Base-by-base conservation (phyloP, 129 eudicot species). In the Chrysanthemum lavandulifolium region DNA sequence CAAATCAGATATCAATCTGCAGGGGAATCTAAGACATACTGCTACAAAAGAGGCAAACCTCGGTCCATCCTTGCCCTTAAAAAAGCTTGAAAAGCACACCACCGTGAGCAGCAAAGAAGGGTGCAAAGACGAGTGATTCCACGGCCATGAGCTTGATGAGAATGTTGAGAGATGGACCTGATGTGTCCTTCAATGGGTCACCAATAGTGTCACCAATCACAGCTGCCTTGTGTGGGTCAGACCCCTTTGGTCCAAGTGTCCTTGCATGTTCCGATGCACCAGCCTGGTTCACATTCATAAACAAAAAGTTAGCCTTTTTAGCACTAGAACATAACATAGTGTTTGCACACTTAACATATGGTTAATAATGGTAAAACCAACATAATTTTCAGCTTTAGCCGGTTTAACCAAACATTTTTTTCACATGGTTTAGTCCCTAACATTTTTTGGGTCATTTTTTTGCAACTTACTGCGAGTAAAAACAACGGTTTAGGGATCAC, bases 61-160 rank as follows among this genome's bases (percentile, higher is more conserved):
- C 3, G 5, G 52, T 67, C 5, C 45, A 43, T 40, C 40, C 51
- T 27, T 12, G 9, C 25, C 3, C 27, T 66, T 80, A 65, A 18
- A 16, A 78, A 13, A 77, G 80, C 86, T 89, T 89, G 25, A 88
- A 88, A 18, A 88, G 88, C 61, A 88, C 33, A 36, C 96, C 96
- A 2, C 96, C 96, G 11, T 85, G 96, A 59, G 96, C 75, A 15
- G 96, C 96, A 64, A 88, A 88, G 85, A 88, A 88, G 25, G 96
- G 96, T 29, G 96, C 96, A 71, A 88, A 88, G 18, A 88, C 96
- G 11, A 88, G 88, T 0, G 96, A 88, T 43, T 88, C 96, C 7
- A 88, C 96, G 0, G 96, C 96, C 96, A 88, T 88, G 65, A 88
- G 91, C 85, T 88, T 88, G 83, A 88, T 88, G 16, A 88, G 88